Evolutionary conservation across 176 grass and related monocot genomes (phyloP).

Genomic region (Zoysia pacifica): DNA sequence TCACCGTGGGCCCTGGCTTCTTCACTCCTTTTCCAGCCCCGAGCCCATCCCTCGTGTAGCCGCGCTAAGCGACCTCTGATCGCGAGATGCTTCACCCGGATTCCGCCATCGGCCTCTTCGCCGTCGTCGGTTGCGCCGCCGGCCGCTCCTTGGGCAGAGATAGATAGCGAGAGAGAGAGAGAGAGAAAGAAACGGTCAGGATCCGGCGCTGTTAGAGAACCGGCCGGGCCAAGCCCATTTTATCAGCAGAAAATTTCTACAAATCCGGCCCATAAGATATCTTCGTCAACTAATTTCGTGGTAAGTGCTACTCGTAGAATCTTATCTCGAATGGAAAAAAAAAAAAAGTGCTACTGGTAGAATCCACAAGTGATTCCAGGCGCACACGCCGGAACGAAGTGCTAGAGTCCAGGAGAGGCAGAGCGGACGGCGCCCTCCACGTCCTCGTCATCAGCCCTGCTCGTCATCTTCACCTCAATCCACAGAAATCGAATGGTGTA

Average conservation of each 20-base stretch:
- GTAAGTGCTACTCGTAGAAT: no score
- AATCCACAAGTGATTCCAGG: no score
- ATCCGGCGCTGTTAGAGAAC: background rate
- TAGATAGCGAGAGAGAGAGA: background rate
- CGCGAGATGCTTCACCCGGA: background rate
- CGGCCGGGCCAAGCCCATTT: background rate
- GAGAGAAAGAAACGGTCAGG: background rate
- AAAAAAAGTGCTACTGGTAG: no score
- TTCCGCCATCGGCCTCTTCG: background rate
- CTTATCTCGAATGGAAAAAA: no score
- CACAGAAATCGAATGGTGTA: slow-evolving; percentile 44
- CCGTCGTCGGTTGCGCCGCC: background rate
- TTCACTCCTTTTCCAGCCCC: background rate
- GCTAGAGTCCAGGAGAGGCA: slow-evolving; percentile 16
- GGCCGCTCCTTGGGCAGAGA: background rate
- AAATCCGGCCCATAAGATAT: background rate
- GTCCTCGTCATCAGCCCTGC: slow-evolving; percentile 4
- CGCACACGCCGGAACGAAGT: no score
- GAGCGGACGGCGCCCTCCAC: background rate
- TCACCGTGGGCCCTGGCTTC: background rate
- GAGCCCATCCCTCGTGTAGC: background rate
- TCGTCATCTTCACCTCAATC: slow-evolving; percentile 23
- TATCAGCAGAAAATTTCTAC: background rate
- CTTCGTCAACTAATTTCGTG: no score
- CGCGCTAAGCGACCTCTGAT: background rate